Percentiles rank a stretch among this genome's conserved stretches.
Conservation (phyloP, 352 stramenopile species). For the Blastocystis sp. region DNA sequence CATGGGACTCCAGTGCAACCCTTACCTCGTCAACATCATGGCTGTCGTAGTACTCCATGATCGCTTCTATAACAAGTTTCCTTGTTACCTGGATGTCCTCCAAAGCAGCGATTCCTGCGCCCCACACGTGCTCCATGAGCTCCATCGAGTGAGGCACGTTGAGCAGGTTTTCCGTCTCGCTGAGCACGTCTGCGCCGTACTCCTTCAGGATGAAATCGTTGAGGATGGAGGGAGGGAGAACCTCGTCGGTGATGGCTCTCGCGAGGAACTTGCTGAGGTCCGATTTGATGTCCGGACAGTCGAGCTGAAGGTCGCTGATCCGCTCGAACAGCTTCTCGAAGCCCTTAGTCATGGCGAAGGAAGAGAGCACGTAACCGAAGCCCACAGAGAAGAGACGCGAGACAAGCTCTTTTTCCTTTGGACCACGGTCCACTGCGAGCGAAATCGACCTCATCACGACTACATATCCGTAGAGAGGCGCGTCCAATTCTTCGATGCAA, state of each 20-base stretch:
- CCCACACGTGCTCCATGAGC: slow-evolving; percentile 91
- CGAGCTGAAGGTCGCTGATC: slow-evolving; percentile 88
- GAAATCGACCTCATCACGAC: slow-evolving; percentile 88
- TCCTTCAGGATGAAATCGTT: slow-evolving; percentile 86
- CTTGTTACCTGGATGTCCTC: slow-evolving; percentile 84
- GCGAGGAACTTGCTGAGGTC: slow-evolving; percentile 78
- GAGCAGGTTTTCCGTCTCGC: slow-evolving; percentile 47
- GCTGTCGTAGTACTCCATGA: slow-evolving; percentile 8
- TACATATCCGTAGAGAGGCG: slow-evolving; percentile 75
- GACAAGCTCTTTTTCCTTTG: slow-evolving; percentile 82
- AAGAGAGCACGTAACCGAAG: slow-evolving; percentile 70
- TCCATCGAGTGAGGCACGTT: slow-evolving; percentile 75
- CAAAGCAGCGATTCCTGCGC: slow-evolving; percentile 77
- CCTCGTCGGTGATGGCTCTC: slow-evolving; percentile 93
- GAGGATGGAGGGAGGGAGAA: slow-evolving; percentile 91
- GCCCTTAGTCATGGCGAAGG: slow-evolving; percentile 72
- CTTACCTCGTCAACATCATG: slow-evolving; percentile 39
- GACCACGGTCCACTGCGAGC: slow-evolving; percentile 85
- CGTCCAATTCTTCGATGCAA: slow-evolving; percentile 67
- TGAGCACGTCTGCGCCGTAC: slow-evolving; percentile 73
- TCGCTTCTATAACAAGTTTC: slow-evolving; percentile 69
- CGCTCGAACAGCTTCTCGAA: slow-evolving; percentile 91
- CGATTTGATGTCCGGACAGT: slow-evolving; percentile 78
- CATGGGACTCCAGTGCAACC: neutral
- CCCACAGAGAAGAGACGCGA: slow-evolving; percentile 83